Evolutionary conservation across 2,329 filamentous ascomycete genomes (phyloP), one percentile per base, ranked within the genome.

Genomic region (Cucurbitaria berberidis): DNA sequence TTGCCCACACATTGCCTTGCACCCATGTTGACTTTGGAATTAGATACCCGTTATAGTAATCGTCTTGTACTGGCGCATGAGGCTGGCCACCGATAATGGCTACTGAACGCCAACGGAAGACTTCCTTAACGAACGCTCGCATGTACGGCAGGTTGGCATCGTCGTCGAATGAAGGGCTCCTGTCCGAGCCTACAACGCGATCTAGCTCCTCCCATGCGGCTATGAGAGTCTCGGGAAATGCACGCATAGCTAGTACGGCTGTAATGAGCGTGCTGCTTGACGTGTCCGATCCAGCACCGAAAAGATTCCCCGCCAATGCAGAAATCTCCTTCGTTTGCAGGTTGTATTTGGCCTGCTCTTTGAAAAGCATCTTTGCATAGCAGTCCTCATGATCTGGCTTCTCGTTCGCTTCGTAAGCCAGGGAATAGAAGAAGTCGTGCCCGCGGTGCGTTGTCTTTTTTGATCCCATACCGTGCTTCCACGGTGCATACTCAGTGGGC

Each of bases 401-500:
- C 32, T 68, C 47, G 44, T 70, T 64, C 2, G 69, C 70, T 57
- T 74, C 70, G 11, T 48, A 39, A 1, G 69, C 70, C 7, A 74
- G 56, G 0, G 69, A 67, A 43, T 72, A 71, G 58, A 74, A 75
- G 52, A 74, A 74, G 60, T 70, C 67, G 36, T 72, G 64, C 3
- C 65, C 64, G 16, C 67, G 67, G 43, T 68, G 63, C n/a, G 63
- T 56, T 48, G 56, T 69, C 32, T 63, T 55, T 32, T 57, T 60
- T 2, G 51, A 42, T 1, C 72, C 70, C 30, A 74, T 59, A 8
- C 71, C 71, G 16, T 72, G 68, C 40, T 73, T 75, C 72, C 72
- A 75, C 1, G 71, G 71, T 1, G 70, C 71, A 38, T 59, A 61
- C 40, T 57, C 81, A 81, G 84, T 21, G 81, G 83, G 60, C 83